Evolutionary conservation across 2,329 filamentous ascomycete genomes (phyloP).

Genomic region (Aspergillus persii): DNA sequence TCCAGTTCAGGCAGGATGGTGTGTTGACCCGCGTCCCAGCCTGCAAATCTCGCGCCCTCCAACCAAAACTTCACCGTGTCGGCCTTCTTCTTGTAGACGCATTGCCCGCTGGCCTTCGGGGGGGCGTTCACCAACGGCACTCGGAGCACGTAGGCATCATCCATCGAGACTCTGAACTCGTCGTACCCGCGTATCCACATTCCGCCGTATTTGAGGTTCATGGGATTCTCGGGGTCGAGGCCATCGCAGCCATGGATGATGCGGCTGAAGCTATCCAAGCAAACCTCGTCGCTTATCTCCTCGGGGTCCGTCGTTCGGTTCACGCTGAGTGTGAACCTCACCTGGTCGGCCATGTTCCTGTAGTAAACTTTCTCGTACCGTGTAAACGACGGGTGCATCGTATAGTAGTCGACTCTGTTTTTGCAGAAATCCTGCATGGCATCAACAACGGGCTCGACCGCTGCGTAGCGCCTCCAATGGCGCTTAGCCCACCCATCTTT

Average conservation of each 20-base stretch:
- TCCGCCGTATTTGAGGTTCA: slow-evolving; percentile 22
- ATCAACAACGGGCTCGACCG: not conserved
- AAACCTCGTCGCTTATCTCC: no score
- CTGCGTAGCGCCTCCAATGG: slow-evolving; percentile 6
- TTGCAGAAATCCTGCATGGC: slow-evolving; percentile 5
- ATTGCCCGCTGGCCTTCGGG: not conserved
- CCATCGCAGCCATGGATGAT: slow-evolving; percentile 18
- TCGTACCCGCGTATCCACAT: slow-evolving; percentile 2
- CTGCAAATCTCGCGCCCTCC: not conserved
- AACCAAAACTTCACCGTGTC: not conserved
- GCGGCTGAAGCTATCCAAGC: not conserved
- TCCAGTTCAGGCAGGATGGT: not conserved
- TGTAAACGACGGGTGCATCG: no score
- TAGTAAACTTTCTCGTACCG: not conserved
- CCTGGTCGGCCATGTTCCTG: slow-evolving; percentile 1
- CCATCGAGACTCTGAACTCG: slow-evolving; percentile 1
- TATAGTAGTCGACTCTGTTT: no score
- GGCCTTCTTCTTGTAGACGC: not conserved
- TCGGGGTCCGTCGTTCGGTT: not conserved
- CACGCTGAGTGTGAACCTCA: not conserved
- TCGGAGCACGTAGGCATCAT: not conserved
- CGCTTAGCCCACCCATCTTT: not conserved
- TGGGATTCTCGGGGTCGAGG: slow-evolving; percentile 16
- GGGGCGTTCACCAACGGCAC: not conserved
- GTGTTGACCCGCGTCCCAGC: not conserved